Evolutionary conservation across 192 early-diverging fungal species (phyloP).

Genomic region (Coemansia sp.): DNA sequence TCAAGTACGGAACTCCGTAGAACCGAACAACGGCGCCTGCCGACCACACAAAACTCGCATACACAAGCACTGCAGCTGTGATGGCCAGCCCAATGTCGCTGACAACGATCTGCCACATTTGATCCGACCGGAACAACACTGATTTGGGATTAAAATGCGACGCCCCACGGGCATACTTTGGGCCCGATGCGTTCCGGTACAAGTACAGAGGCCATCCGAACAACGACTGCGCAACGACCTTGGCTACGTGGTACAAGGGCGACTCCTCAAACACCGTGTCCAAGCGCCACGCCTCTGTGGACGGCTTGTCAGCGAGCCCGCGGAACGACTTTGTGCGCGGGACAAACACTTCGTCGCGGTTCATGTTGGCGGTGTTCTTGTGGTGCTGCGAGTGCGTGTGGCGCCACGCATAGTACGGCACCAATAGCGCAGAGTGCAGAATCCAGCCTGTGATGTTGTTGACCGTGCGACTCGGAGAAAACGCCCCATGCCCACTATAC

Average conservation of each 20-base stretch:
- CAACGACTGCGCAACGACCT: slow-evolving; percentile 67
- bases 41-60: slow-evolving; percentile 57
- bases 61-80: slow-evolving; percentile 56
- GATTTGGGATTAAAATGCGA: slow-evolving; percentile 87
- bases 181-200: slow-evolving; percentile 74
- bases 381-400: slow-evolving; percentile 91
- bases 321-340: slow-evolving; percentile 69
- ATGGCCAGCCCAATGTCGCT: slow-evolving; percentile 75
- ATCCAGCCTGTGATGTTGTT: slow-evolving; percentile 89
- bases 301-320: slow-evolving; percentile 55
- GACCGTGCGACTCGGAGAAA: slow-evolving; percentile 80
- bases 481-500: slow-evolving; percentile 79
- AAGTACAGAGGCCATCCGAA: slow-evolving; percentile 93
- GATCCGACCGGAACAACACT: slow-evolving; percentile 76
- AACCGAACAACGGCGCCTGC: slow-evolving; percentile 67
- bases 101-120: slow-evolving; percentile 66
- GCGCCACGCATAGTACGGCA: slow-evolving; percentile 94
- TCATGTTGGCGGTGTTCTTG: slow-evolving; percentile 86
- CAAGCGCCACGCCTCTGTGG: slow-evolving; percentile 50
- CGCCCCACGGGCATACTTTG: slow-evolving; percentile 68
- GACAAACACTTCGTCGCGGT: slow-evolving; percentile 94
- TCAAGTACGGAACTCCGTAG: slow-evolving; percentile 89
- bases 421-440: slow-evolving; percentile 85
- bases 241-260: slow-evolving; percentile 66
- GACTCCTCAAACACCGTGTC: slow-evolving; percentile 70